phyloP scores from a whole-genome alignment of 192 early-diverging fungal species.

The Martensiomyces pterosporus region DNA sequence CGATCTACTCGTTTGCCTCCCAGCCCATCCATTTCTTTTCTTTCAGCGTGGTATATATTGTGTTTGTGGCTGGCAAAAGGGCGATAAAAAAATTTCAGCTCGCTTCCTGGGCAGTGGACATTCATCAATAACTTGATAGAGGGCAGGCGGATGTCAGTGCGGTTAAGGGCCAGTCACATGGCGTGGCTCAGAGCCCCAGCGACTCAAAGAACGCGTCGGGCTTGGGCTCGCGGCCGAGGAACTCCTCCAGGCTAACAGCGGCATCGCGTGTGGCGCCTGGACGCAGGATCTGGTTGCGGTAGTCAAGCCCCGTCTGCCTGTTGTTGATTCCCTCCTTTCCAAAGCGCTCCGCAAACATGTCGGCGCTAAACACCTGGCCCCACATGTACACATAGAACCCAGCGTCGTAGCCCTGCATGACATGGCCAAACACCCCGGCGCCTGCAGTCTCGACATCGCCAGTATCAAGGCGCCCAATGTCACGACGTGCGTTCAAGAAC shows the following conservation, averaged over 20 bases:
- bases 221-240: slow-evolving; percentile 68
- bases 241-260: slow-evolving; percentile 57
- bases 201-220: slow-evolving; percentile 3
- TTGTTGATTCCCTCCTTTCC: slow-evolving; percentile 53
- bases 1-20: slow-evolving; percentile 34
- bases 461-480: slow-evolving; percentile 32
- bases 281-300: slow-evolving; percentile 62
- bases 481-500: slow-evolving; percentile 39
- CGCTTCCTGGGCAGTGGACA: too few relatives aligned
- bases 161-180: too few relatives aligned
- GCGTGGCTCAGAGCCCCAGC: slow-evolving; percentile 5
- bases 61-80: too few relatives aligned
- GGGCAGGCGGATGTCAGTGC: too few relatives aligned
- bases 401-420: slow-evolving; percentile 63
- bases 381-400: slow-evolving; percentile 65
- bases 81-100: too few relatives aligned
- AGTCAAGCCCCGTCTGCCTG: slow-evolving; percentile 54
- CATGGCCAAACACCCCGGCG: slow-evolving; percentile 43
- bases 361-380: slow-evolving; percentile 66
- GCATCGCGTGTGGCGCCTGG: slow-evolving; percentile 59
- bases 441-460: slow-evolving; percentile 20
- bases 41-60: too few relatives aligned
- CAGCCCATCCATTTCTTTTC: too few relatives aligned
- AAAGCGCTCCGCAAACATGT: slow-evolving; percentile 68
- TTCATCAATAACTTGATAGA: too few relatives aligned